Conservation (phyloP, 805 yeast species). For the Saturnispora saitoi region DNA sequence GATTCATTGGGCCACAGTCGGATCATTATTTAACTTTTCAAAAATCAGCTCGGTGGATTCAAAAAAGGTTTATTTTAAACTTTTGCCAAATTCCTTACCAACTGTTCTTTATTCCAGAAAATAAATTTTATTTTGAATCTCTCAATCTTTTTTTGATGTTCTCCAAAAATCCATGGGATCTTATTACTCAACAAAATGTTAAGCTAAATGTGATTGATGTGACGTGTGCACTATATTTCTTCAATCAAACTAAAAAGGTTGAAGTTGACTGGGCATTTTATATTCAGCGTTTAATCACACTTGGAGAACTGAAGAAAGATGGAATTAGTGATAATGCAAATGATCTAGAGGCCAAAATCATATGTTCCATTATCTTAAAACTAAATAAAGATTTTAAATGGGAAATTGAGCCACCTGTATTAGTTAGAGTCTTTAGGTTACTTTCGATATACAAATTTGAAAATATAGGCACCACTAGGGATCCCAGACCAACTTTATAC, state of each 20-base stretch:
- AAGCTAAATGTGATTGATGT: slow-evolving; percentile 16
- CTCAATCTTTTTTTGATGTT: slow-evolving; percentile 16
- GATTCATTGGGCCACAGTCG: slow-evolving; percentile 12
- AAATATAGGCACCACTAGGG: slow-evolving; percentile 17
- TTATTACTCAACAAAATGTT: slow-evolving; percentile 14
- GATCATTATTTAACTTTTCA: slow-evolving; percentile 5
- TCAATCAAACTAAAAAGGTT: slow-evolving; percentile 19
- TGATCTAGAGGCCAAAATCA: slow-evolving; percentile 10
- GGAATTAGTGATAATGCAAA: not conserved
- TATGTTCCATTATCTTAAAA: slow-evolving; percentile 17
- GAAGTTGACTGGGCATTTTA: slow-evolving; percentile 27
- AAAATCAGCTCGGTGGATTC: slow-evolving; percentile 10
- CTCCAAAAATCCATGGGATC: slow-evolving; percentile 22
- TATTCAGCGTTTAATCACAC: slow-evolving; percentile 12
- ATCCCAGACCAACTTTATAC: slow-evolving; percentile 9
- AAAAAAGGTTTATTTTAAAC: slow-evolving; percentile 13
- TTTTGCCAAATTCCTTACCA: slow-evolving; percentile 16
- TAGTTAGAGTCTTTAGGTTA: slow-evolving; percentile 23
- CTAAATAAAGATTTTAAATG: slow-evolving; percentile 21
- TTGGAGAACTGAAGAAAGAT: not conserved
- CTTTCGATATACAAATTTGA: slow-evolving; percentile 23
- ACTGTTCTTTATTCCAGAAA: slow-evolving; percentile 11
- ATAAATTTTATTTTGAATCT: slow-evolving; percentile 18
- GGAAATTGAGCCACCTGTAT: slow-evolving; percentile 26
- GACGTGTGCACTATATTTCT: slow-evolving; percentile 20